A percentile compares a stretch with the other conserved stretches of the same genome.
Evolutionary conservation across 2,329 filamentous ascomycete genomes (phyloP).

Genomic region (Plectosphaerella cucumerina): DNA sequence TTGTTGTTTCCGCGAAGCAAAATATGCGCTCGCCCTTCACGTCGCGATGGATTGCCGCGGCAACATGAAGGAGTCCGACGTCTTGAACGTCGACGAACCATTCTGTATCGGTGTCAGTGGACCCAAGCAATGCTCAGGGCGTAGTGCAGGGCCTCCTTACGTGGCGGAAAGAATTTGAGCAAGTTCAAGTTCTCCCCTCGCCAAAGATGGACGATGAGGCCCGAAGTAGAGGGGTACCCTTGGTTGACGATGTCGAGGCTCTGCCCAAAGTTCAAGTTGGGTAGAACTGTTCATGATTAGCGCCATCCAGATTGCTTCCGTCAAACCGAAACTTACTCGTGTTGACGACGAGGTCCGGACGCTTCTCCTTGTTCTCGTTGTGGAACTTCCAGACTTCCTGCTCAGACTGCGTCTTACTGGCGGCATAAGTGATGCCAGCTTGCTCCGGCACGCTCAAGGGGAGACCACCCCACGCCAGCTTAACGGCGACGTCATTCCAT

Average conservation of each 20-base stretch:
- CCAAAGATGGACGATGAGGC: conserved; percentile 13
- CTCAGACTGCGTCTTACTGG: conserved; percentile 33
- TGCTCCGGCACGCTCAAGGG: conserved; percentile 25
- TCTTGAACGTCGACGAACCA: conserved; percentile 45
- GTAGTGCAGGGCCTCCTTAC: not conserved
- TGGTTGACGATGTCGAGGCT: conserved; percentile 15
- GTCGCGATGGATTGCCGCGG: conserved; percentile 40
- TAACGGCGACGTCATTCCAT: conserved; percentile 28
- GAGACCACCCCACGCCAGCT: conserved; percentile 29
- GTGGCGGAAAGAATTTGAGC: not conserved
- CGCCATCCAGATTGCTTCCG: conserved; percentile 2
- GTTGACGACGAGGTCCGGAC: conserved; percentile 1
- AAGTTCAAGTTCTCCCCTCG: conserved; percentile 7
- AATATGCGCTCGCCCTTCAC: conserved; percentile 48
- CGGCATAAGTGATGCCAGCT: conserved; percentile 24
- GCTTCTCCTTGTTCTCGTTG: conserved; percentile 20
- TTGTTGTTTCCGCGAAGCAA: conserved; percentile 43
- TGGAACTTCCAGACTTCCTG: conserved; percentile 32
- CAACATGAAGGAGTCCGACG: conserved; percentile 45
- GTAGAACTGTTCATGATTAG: conserved; percentile 23
- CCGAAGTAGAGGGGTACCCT: conserved; percentile 18
- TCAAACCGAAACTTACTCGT: not conserved
- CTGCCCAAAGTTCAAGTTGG: conserved; percentile 20
- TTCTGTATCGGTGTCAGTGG: conserved; percentile 21
- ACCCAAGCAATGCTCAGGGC: not conserved